phyloP scores from a whole-genome alignment of 768 basidiomycete species.

The Lentinula sp. region DNA sequence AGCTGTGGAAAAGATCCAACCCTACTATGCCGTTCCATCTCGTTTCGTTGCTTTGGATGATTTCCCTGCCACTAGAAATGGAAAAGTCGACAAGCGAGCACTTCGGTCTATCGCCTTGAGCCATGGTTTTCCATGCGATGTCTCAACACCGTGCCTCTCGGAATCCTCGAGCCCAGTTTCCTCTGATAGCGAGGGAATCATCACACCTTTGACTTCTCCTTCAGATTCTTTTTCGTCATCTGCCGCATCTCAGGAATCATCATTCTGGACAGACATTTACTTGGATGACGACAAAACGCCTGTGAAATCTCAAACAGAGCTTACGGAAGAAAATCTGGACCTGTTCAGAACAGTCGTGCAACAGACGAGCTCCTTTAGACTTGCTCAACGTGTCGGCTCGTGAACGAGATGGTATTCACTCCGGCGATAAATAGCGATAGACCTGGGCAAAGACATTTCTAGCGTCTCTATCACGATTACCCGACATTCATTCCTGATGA shows the following conservation, averaged over 20 bases:
- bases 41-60: conserved; percentile 27
- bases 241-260: background rate
- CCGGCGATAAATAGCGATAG: too few relatives aligned
- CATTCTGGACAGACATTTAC: background rate
- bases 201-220: background rate
- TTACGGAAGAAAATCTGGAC: background rate
- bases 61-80: conserved; percentile 36
- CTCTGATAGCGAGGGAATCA: conserved; percentile 3
- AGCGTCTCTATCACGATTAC: too few relatives aligned
- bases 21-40: conserved; percentile 44
- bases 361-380: background rate
- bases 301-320: background rate
- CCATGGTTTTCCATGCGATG: background rate
- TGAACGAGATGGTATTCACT: background rate
- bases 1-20: conserved; percentile 31
- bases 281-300: background rate
- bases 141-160: background rate
- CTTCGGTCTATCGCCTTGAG: conserved; percentile 8
- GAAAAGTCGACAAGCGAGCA: conserved; percentile 32
- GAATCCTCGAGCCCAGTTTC: background rate
- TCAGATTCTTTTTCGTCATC: background rate
- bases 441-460: too few relatives aligned
- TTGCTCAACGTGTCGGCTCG: background rate
- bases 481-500: too few relatives aligned
- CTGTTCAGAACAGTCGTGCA: background rate